These are phyloP conservation scores for Linum usitatissimum DNA, from an alignment of 345 rosid species.

Conservation along the genomic window DNA sequence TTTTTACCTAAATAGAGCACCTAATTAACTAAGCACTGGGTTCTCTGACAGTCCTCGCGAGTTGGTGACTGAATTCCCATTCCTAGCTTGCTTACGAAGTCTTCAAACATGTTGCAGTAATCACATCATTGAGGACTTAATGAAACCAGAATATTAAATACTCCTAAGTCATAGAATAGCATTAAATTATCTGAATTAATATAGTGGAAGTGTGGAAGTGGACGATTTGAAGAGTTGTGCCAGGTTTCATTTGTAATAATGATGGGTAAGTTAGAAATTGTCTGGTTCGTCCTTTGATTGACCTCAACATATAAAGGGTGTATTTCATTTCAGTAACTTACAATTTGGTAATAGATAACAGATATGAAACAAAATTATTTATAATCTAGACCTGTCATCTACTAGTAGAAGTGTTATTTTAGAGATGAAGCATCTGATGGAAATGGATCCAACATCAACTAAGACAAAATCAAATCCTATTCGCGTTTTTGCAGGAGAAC, in stretches of 20 bases:
- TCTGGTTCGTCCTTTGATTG: not conserved
- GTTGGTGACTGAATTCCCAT: too few species aligned
- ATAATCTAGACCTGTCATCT: too few species aligned
- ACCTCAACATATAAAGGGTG: not conserved
- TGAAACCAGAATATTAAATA: too few species aligned
- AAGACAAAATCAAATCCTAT: slow-evolving; percentile 8
- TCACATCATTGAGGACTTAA: too few species aligned
- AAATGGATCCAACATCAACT: not conserved
- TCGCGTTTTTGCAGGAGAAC: slow-evolving; percentile 35
- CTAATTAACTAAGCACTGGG: too few species aligned
- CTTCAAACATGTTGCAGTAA: too few species aligned
- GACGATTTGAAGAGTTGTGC: not conserved
- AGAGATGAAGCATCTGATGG: not conserved
- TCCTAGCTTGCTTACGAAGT: too few species aligned
- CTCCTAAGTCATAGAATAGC: too few species aligned
- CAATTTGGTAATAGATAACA: not conserved
- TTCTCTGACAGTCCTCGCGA: too few species aligned
- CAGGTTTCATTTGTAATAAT: not conserved
- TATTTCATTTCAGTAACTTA: not conserved
- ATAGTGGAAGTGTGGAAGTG: not conserved
- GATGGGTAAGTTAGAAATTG: not conserved
- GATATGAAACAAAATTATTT: too few species aligned
- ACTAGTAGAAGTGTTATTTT: not conserved
- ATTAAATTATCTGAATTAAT: not conserved
- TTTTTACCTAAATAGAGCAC: not conserved